Evolutionary conservation across 2,329 filamentous ascomycete species (phyloP).

Genomic region (Cercospora sp.): DNA sequence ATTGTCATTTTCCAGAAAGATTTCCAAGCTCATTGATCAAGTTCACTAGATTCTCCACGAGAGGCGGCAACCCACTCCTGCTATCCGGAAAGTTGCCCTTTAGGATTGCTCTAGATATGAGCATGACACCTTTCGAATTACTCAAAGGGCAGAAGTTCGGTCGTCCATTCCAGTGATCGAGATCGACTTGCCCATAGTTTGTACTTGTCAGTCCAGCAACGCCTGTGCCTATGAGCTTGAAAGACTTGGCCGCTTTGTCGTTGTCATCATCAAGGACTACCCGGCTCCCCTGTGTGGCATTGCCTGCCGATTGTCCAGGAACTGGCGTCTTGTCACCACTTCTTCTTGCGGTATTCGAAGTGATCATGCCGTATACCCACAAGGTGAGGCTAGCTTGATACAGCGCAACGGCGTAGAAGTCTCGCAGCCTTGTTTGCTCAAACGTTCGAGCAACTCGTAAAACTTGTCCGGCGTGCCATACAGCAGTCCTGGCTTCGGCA

Average conservation of each 20-base stretch:
- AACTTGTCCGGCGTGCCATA: slow-evolving; percentile 68
- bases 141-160: slow-evolving; percentile 44
- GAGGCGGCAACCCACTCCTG: slow-evolving; percentile 48
- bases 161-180: slow-evolving; percentile 3
- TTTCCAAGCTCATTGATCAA: slow-evolving; percentile 58
- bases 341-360: slow-evolving; percentile 45
- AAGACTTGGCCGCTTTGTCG: slow-evolving; percentile 55
- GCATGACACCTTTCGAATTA: slow-evolving; percentile 59
- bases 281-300: neutral
- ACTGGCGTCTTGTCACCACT: slow-evolving; percentile 25
- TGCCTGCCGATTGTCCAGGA: neutral
- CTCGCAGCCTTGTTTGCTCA: slow-evolving; percentile 43
- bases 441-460: slow-evolving; percentile 53
- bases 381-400: slow-evolving; percentile 66
- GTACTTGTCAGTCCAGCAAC: slow-evolving; percentile 42
- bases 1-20: slow-evolving; percentile 21
- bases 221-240: slow-evolving; percentile 58
- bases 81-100: slow-evolving; percentile 48
- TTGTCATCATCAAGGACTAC: slow-evolving; percentile 59
- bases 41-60: slow-evolving; percentile 65
- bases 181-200: neutral
- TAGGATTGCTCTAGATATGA: slow-evolving; percentile 58
- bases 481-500: slow-evolving; percentile 55
- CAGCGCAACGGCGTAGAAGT: slow-evolving; percentile 66
- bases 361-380: slow-evolving; percentile 61